Evolutionary conservation across 805 yeast genomes (phyloP).

Genomic region (Metschnikowia borealis): DNA sequence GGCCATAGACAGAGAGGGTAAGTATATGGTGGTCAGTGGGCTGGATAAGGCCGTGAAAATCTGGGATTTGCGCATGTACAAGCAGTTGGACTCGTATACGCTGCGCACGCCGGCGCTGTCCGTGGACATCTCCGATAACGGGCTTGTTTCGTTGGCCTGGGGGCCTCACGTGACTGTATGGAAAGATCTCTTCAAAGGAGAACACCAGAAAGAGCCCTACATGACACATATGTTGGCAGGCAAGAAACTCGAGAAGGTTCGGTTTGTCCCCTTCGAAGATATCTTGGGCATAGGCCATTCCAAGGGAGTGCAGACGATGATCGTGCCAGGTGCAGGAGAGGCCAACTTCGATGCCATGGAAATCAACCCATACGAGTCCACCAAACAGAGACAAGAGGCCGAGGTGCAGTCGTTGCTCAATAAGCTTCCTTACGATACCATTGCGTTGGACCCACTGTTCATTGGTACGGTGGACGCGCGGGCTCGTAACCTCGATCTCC

Average conservation of each 20-base stretch:
- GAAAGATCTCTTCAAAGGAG: constrained; percentile 69
- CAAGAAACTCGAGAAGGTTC: constrained; percentile 59
- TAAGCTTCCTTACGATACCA: constrained; percentile 89
- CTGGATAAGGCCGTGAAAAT: constrained; percentile 79
- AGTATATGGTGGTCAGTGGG: constrained; percentile 91
- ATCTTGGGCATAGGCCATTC: constrained; percentile 85
- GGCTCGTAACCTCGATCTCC: constrained; percentile 52
- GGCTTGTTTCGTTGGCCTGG: constrained; percentile 85
- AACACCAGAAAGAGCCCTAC: constrained; percentile 77
- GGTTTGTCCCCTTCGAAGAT: constrained; percentile 94
- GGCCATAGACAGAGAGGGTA: constrained; percentile 87
- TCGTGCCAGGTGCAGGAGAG: constrained; percentile 96
- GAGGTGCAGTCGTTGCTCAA: constrained; percentile 85
- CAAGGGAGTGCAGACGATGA: constrained; percentile 67
- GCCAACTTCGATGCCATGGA: constrained; percentile 95
- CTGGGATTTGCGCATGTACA: constrained; percentile 89
- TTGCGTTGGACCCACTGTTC: constrained; percentile 80
- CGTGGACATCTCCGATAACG: constrained; percentile 79
- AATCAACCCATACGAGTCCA: constrained; percentile 85
- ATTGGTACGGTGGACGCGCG: constrained; percentile 81
- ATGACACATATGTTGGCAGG: constrained; percentile 88
- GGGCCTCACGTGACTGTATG: constrained; percentile 93
- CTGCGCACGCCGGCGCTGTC: constrained; percentile 84
- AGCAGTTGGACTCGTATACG: constrained; percentile 64
- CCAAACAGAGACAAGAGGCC: constrained; percentile 87